phyloP scores from a whole-genome alignment of 495 filamentous ascomycete species.

The Hyaloscypha bicolor region DNA sequence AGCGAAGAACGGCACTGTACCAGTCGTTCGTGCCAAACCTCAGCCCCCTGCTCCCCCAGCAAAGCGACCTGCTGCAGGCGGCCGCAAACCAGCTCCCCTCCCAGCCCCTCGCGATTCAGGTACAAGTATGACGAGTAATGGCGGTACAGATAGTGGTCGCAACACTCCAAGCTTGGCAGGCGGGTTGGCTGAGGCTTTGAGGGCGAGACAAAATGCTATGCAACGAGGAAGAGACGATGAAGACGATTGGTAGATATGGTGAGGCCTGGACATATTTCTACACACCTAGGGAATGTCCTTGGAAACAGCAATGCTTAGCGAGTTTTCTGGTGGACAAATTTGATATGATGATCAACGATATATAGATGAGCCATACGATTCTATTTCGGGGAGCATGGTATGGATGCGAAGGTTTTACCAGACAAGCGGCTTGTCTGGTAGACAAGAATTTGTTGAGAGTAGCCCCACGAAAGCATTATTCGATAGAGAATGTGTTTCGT shows the following conservation, averaged over 20 bases:
- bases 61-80: slow-evolving; percentile 74
- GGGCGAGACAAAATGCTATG: slow-evolving; percentile 56
- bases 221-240: slow-evolving; percentile 77
- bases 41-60: slow-evolving; percentile 77
- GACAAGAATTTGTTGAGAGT: neutral
- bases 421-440: neutral
- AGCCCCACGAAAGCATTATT: neutral
- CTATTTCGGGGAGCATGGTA: slow-evolving; percentile 2
- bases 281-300: neutral
- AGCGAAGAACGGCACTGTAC: slow-evolving; percentile 50
- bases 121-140: slow-evolving; percentile 70
- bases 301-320: neutral
- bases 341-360: slow-evolving; percentile 4
- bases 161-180: slow-evolving; percentile 75
- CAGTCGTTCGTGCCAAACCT: slow-evolving; percentile 67
- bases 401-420: neutral
- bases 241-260: slow-evolving; percentile 57
- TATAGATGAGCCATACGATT: slow-evolving; percentile 11
- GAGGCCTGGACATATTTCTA: neutral
- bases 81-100: slow-evolving; percentile 66
- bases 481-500: too few relatives aligned
- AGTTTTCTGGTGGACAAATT: neutral
- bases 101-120: slow-evolving; percentile 70
- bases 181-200: slow-evolving; percentile 80
- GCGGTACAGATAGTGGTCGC: slow-evolving; percentile 68